Base-by-base conservation (phyloP, 352 stramenopile species). In the Globisporangium orthogonon region DNA sequence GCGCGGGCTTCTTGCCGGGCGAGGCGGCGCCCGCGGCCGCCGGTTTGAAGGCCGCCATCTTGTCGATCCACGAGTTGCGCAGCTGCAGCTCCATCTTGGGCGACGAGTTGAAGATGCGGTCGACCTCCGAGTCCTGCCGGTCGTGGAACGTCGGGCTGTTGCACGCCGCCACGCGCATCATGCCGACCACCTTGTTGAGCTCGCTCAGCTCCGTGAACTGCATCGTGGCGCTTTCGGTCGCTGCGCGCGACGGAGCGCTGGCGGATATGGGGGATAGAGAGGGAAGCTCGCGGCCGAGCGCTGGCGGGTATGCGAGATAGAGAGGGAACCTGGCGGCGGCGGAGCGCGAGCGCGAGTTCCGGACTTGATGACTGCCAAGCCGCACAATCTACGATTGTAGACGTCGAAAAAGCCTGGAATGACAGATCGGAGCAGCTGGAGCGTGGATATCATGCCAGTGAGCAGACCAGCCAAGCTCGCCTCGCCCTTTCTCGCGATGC, bases 121-220 rank as follows among this genome's bases (percentile, higher is more conserved):
- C 86, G 31, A 95, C 83, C 70, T 95, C 86, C 58, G 86, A 95
- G 76, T 95, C 86, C 63, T 93, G 83, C 0, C 86, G 86, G 68
- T 95, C 86, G 60, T 95, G 86, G 69, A 95, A 95, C 41, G 81
- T 91, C 15, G 86, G 86, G 65, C 86, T 95, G 61, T 86, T 94
- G 71, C 86, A 91, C 15, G 86, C 68, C 15, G 76, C 69, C 23
- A 92, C 66, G 40, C 86, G 79, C 83, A 92, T 87, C 60, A 95
- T 78, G 13, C 74, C 78, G 47, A 95, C 85, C 48, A 92, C 69
- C 59, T 87, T 75, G 67, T 88, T 90, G 4, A 95, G 68, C 67
- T 95, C 86, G 56, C 86, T 95, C 47, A 93, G 69, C 73, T 95
- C 86, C 23, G 86, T 92, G 57, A 95, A 91, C 83, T 95, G 86